These are phyloP conservation scores for Penicillium cataractarum DNA, from an alignment of 495 filamentous ascomycete genomes.

Conservation along the genomic window DNA sequence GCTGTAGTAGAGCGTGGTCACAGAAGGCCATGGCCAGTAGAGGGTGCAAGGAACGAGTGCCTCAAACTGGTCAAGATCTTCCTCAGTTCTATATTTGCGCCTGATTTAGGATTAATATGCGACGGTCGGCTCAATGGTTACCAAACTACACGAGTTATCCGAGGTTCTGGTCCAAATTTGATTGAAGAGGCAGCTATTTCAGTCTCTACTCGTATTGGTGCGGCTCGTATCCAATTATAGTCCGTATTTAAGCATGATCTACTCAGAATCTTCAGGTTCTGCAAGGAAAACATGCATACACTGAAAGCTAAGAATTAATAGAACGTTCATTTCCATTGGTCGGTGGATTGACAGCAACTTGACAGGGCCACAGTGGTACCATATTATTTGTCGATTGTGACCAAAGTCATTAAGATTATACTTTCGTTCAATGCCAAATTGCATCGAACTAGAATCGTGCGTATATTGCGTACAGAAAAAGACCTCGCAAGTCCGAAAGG, in stretches of 20 bases:
- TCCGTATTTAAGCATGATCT: neutral
- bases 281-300: neutral
- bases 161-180: neutral
- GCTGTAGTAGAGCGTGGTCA: neutral
- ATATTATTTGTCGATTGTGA: neutral
- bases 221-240: neutral
- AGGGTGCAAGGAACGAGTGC: neutral
- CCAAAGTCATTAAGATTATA: neutral
- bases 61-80: too few species aligned
- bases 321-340: neutral
- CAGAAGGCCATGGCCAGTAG: neutral
- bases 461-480: neutral
- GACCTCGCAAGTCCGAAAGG: neutral
- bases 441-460: neutral
- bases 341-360: too few species aligned
- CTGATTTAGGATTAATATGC: too few species aligned
- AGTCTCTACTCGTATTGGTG: neutral
- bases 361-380: neutral
- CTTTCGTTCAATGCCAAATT: neutral
- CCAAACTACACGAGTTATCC: neutral
- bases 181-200: neutral
- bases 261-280: neutral
- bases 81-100: too few species aligned
- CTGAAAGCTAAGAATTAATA: neutral
- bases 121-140: neutral